Percentiles rank a stretch among this genome's conserved stretches.
These are phyloP conservation scores for Cladophialophora bantiana DNA, from an alignment of 2,329 filamentous ascomycete species.

Conservation along the genomic window DNA sequence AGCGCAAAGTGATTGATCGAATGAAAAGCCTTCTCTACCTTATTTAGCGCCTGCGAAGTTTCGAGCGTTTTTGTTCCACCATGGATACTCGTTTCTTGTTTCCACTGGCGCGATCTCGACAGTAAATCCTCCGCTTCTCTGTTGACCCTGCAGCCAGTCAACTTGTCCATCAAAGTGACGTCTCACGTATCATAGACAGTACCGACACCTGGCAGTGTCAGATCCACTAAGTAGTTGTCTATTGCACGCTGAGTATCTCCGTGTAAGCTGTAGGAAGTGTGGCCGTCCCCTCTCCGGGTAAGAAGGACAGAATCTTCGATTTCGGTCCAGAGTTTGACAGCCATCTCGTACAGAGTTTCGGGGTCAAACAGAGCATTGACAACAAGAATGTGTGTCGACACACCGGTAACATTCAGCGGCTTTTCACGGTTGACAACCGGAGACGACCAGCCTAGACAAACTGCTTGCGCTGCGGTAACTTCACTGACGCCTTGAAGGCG, in stretches of 20 bases:
- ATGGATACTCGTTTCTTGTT: neutral
- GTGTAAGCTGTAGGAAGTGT: neutral
- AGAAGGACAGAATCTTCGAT: slow-evolving; percentile 47
- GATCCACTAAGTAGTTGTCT: slow-evolving; percentile 9
- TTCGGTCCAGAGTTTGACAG: slow-evolving; percentile 42
- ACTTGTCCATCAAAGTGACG: neutral
- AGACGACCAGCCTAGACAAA: neutral
- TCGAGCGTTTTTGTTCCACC: neutral
- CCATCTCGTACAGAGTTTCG: neutral
- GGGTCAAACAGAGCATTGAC: slow-evolving; percentile 50
- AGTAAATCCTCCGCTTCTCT: neutral
- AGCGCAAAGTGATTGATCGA: neutral
- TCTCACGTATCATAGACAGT: neutral
- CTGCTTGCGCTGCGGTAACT: neutral
- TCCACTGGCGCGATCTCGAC: neutral
- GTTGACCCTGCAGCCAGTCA: neutral
- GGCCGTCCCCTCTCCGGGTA: slow-evolving; percentile 47
- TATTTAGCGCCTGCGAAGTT: neutral
- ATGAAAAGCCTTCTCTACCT: neutral
- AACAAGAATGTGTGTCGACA: slow-evolving; percentile 44
- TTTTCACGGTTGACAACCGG: neutral
- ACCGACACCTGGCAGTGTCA: neutral
- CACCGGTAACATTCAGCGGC: neutral
- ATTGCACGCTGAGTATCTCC: neutral
- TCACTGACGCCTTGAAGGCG: neutral